These are phyloP conservation scores for Fusarium ramigenum DNA, from an alignment of 2,329 filamentous ascomycete species.

Conservation along the genomic window DNA sequence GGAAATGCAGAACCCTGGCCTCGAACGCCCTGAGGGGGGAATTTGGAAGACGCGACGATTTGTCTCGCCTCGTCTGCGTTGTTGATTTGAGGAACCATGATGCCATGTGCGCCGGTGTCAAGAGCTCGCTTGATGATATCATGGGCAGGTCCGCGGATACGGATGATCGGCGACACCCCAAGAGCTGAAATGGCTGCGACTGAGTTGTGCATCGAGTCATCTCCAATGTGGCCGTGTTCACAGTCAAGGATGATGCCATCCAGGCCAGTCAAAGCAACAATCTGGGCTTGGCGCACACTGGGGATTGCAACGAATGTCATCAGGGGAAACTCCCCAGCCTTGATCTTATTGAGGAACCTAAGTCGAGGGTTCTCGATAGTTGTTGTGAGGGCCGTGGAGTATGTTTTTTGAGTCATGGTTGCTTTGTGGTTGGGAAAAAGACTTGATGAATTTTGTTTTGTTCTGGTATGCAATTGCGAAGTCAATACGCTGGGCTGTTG, in stretches of 20 bases:
- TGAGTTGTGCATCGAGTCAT: conserved; percentile 16
- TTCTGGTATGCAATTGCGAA: not conserved
- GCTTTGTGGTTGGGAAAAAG: not conserved
- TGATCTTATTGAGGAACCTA: conserved; percentile 55
- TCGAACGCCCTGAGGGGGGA: conserved; percentile 54
- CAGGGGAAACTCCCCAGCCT: conserved; percentile 51
- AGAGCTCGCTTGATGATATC: conserved; percentile 55
- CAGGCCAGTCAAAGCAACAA: conserved; percentile 58
- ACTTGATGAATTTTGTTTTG: too few relatives aligned
- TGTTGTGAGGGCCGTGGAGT: conserved; percentile 35
- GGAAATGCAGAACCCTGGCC: conserved; percentile 57
- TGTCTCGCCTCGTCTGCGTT: conserved; percentile 51
- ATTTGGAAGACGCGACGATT: conserved; percentile 55
- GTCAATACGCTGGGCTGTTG: not conserved
- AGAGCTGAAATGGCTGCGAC: conserved; percentile 11
- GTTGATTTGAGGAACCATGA: conserved; percentile 56
- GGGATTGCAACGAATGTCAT: conserved; percentile 61
- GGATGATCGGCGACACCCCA: conserved; percentile 8
- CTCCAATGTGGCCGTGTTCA: conserved; percentile 30
- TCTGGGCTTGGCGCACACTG: conserved; percentile 58
- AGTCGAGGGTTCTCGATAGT: conserved; percentile 52
- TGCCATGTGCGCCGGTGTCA: conserved; percentile 55
- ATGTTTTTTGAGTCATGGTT: conserved; percentile 15
- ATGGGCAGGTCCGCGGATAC: conserved; percentile 36
- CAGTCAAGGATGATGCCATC: conserved; percentile 60